phyloP scores from a whole-genome alignment of 2,329 filamentous ascomycete species.

The Aureobasidium lini region DNA sequence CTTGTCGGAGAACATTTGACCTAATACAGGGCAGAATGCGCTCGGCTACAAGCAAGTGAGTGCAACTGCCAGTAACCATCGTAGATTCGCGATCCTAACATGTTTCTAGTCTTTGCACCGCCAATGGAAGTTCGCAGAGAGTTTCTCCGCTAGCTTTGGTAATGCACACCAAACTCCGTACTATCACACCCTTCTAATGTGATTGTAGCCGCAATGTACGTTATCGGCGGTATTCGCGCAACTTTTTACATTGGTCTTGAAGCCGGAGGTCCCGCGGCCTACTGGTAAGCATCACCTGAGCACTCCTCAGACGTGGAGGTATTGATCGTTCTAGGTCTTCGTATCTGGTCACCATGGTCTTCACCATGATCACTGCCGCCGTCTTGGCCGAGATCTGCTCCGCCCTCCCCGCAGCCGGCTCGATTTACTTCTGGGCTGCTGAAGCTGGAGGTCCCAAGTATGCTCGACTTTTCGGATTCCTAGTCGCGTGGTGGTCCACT shows the following conservation, averaged over 20 bases:
- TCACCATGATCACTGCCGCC: slow-evolving; percentile 54
- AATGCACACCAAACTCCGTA: slow-evolving; percentile 14
- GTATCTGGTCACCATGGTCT: slow-evolving; percentile 52
- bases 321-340: slow-evolving; percentile 41
- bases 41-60: slow-evolving; percentile 50
- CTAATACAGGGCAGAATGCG: slow-evolving; percentile 32
- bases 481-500: slow-evolving; percentile 59
- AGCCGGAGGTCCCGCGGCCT: slow-evolving; percentile 53
- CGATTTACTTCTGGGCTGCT: slow-evolving; percentile 56
- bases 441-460: slow-evolving; percentile 49
- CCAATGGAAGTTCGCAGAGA: slow-evolving; percentile 51
- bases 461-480: slow-evolving; percentile 50
- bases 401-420: slow-evolving; percentile 51
- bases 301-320: not conserved
- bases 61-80: slow-evolving; percentile 3
- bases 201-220: slow-evolving; percentile 49
- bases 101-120: slow-evolving; percentile 45
- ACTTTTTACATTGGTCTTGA: slow-evolving; percentile 57
- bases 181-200: slow-evolving; percentile 14
- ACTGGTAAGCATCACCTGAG: slow-evolving; percentile 38
- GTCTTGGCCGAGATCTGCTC: slow-evolving; percentile 56
- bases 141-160: slow-evolving; percentile 55
- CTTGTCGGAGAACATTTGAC: slow-evolving; percentile 11
- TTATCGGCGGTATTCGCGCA: slow-evolving; percentile 52
- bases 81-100: slow-evolving; percentile 16